Conservation (phyloP, 2,329 filamentous ascomycete species). For the Aspergillus unguis region DNA sequence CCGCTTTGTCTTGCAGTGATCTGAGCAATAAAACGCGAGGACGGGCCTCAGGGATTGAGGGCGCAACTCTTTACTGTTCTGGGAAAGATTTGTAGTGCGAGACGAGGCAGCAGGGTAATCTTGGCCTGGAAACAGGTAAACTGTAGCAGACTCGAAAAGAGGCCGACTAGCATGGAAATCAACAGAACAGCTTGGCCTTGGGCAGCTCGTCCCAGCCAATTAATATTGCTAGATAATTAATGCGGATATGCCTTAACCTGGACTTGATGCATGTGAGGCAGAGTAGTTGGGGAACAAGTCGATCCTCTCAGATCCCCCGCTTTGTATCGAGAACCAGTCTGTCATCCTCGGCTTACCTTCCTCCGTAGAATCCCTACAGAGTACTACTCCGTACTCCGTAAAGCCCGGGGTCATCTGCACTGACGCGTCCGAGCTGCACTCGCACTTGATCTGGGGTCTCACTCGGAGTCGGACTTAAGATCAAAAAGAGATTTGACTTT, state of each 20-base stretch:
- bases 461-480: background rate
- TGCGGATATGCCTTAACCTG: background rate
- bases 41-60: too few relatives aligned
- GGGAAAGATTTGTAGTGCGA: background rate
- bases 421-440: background rate
- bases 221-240: too few relatives aligned
- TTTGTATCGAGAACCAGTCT: background rate
- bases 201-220: too few relatives aligned
- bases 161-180: background rate
- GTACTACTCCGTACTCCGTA: background rate
- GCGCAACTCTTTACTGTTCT: too few relatives aligned
- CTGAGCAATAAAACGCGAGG: too few relatives aligned
- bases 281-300: background rate
- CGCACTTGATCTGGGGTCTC: background rate
- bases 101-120: background rate
- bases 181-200: background rate
- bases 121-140: background rate
- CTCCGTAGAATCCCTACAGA: background rate
- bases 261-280: background rate
- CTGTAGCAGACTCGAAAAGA: background rate
- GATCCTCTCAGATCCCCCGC: background rate
- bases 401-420: constrained; percentile 1
- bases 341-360: constrained; percentile 7
- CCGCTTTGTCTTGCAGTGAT: too few relatives aligned
- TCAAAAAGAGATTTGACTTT: background rate